These are phyloP conservation scores for Cyberlindnera suaveolens DNA, from an alignment of 805 yeast genomes.

Conservation along the genomic window DNA sequence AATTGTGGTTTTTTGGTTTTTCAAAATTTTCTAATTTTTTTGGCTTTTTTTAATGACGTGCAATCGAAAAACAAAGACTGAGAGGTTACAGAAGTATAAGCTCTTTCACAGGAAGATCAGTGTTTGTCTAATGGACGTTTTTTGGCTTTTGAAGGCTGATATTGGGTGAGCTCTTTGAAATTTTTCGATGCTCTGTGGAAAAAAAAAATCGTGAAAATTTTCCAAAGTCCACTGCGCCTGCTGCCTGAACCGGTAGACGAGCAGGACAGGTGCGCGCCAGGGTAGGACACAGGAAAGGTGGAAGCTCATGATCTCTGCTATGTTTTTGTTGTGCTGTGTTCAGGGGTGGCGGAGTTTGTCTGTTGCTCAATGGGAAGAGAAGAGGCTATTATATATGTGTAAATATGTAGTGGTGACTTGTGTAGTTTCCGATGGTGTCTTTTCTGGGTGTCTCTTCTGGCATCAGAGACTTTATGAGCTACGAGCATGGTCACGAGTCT, in stretches of 20 bases:
- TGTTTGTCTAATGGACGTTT: too few species aligned
- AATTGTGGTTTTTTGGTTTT: conserved; percentile 5
- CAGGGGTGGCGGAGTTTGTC: too few species aligned
- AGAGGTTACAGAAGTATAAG: conserved; percentile 1
- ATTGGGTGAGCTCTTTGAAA: neutral
- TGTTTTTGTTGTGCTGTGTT: too few species aligned
- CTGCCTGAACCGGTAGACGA: neutral
- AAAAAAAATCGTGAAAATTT: conserved; percentile 1
- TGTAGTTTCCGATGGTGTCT: too few species aligned
- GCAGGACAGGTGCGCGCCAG: neutral
- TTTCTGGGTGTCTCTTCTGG: too few species aligned
- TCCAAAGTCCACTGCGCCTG: neutral
- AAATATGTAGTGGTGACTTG: too few species aligned
- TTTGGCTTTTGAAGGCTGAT: too few species aligned
- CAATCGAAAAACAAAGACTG: conserved; percentile 3
- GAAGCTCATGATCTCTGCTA: too few species aligned
- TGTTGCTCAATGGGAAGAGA: too few species aligned
- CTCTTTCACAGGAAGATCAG: conserved; percentile 1
- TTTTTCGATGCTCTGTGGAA: neutral
- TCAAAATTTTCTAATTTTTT: conserved; percentile 20
- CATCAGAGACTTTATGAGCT: too few species aligned
- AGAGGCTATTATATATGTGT: too few species aligned
- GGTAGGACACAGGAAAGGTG: neutral
- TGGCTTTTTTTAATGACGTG: conserved; percentile 12
- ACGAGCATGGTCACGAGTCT: too few species aligned